These are phyloP conservation scores for Paramarasmius palmivorus DNA, from an alignment of 1,284 basidiomycete species.

Conservation along the genomic window DNA sequence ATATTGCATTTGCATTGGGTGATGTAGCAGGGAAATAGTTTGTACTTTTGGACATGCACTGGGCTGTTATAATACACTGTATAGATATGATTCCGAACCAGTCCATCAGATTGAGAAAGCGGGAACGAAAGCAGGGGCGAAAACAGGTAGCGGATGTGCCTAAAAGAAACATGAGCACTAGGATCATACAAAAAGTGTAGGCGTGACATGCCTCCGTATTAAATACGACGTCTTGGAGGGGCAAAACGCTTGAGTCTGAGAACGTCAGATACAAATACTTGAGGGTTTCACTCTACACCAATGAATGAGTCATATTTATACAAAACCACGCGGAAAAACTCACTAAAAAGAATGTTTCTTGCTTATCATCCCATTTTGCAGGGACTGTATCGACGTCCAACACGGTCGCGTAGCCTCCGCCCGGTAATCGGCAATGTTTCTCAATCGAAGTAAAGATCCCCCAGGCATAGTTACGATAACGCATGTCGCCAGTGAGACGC, in stretches of 20 bases:
- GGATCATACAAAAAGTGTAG: neutral
- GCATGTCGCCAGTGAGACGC: slow-evolving; percentile 80
- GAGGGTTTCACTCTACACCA: slow-evolving; percentile 58
- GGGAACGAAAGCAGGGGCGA: slow-evolving; percentile 25
- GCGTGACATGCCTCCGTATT: slow-evolving; percentile 61
- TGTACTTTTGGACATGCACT: too few relatives aligned
- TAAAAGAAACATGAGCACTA: slow-evolving; percentile 21
- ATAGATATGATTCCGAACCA: too few relatives aligned
- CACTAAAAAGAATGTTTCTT: slow-evolving; percentile 53
- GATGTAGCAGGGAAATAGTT: too few relatives aligned
- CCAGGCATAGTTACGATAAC: slow-evolving; percentile 89
- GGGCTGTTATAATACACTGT: too few relatives aligned
- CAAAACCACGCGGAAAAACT: too few relatives aligned
- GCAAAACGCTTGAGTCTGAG: slow-evolving; percentile 56
- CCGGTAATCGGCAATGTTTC: slow-evolving; percentile 72
- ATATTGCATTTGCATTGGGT: too few relatives aligned
- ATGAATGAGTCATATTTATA: too few relatives aligned
- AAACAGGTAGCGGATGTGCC: slow-evolving; percentile 63
- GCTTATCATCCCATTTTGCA: slow-evolving; percentile 77
- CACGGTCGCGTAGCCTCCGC: slow-evolving; percentile 85
- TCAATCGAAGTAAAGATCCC: slow-evolving; percentile 89
- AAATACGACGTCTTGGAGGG: slow-evolving; percentile 51
- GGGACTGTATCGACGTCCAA: slow-evolving; percentile 81
- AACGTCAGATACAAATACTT: slow-evolving; percentile 80
- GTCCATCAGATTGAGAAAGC: too few relatives aligned